Base-by-base conservation (phyloP, 1,139 yeast genomes). In the Candida sp. region DNA sequence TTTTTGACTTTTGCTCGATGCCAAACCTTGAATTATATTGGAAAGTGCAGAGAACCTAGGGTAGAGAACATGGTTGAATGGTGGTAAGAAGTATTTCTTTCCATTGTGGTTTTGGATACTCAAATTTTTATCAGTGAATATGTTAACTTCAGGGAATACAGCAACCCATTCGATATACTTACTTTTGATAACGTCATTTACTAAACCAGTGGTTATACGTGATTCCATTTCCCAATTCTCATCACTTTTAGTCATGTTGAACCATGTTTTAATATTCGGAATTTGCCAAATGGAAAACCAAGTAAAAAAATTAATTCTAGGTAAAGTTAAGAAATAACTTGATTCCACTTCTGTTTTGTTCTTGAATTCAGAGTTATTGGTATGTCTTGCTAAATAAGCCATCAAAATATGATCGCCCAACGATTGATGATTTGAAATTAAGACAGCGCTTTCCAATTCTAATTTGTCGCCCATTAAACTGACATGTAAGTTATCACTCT, bases 61-160 rank as follows among this genome's bases (percentile, higher is more conserved):
- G 53, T 85, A 84, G n/a, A 86, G 61, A 4, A 83, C 61, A 49
- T 83, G 67, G 11, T 73, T 61, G 27, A 81, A 70, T 22, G 55
- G 56, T 0, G 89, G 87, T 37, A 81, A 64, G 44, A 68, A 79
- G 54, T 70, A 80, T 49, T 73, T 74, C 37, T 73, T 72, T 29
- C 78, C 66, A 46, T 82, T 72, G 37, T 72, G 69, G 36, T 69
- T 64, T 49, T 84, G 88, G 11, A 82, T 52, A 5, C 63, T 57
- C 0, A 70, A 58, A 27, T 75, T 71, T 32, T 71, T 73, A 4
- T 69, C 61, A 0, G 82, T 77, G 62, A 79, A 75, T 3, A 84
- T 78, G 55, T 85, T 86, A 2, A 84, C 91, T 58, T 86, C 95
- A 0, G 95, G 93, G 47, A 85, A 85, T 7, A 83, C 49, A 1